These are phyloP conservation scores for Fusarium fujikuroi DNA, from an alignment of 2,329 filamentous ascomycete genomes.

Conservation along the genomic window DNA sequence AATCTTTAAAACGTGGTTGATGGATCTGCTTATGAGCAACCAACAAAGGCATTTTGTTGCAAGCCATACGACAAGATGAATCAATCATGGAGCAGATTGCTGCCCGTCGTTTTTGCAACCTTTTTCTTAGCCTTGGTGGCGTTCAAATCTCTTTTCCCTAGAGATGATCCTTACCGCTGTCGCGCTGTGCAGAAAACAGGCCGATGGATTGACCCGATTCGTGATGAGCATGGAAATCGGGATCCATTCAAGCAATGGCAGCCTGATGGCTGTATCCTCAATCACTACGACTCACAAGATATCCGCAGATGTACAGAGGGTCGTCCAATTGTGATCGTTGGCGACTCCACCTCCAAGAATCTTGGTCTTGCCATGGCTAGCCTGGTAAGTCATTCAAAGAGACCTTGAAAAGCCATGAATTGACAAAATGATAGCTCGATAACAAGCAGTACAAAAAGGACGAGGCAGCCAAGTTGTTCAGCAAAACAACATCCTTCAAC, in stretches of 20 bases:
- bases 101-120: neutral
- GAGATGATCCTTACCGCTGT: constrained; percentile 63
- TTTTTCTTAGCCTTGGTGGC: neutral
- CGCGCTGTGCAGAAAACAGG: constrained; percentile 60
- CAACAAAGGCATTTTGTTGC: neutral
- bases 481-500: neutral
- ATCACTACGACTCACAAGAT: constrained; percentile 62
- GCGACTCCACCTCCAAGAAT: constrained; percentile 68
- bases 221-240: constrained; percentile 38
- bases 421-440: constrained; percentile 1
- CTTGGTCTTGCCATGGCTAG: constrained; percentile 62
- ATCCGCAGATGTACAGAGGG: constrained; percentile 62
- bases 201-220: constrained; percentile 56
- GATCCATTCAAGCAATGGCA: constrained; percentile 63
- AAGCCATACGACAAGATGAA: neutral
- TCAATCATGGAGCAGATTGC: neutral
- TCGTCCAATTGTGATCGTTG: constrained; percentile 65
- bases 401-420: accelerated
- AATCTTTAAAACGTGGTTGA: neutral
- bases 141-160: neutral
- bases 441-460: neutral
- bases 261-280: constrained; percentile 67
- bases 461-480: neutral
- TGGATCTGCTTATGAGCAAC: neutral
- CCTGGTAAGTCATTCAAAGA: constrained; percentile 26